Evolutionary conservation across 176 grass and related monocot genomes (phyloP).

Genomic region (Avena eriantha): DNA sequence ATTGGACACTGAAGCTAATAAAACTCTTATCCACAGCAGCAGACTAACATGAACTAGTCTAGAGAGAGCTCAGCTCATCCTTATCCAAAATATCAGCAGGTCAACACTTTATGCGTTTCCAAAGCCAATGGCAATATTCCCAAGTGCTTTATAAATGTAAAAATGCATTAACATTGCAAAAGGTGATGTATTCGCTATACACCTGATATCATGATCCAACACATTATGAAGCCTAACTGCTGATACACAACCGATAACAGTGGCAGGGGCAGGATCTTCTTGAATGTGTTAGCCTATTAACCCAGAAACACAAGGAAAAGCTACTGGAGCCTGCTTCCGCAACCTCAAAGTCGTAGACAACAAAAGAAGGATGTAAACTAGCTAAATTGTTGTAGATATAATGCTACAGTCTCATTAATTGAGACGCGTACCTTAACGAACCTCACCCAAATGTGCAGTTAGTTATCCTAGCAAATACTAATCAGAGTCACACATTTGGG

Average conservation of each 20-base stretch:
- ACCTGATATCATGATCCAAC: conserved; percentile 24
- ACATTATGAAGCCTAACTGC: background rate
- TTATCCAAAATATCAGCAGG: background rate
- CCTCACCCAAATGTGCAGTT: background rate
- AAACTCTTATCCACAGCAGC: conserved; percentile 2
- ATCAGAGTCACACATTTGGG: background rate
- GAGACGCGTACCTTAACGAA: background rate
- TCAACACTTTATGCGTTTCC: background rate
- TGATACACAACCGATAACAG: background rate
- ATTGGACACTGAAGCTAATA: background rate
- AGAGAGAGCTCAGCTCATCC: background rate
- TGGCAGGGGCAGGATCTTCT: background rate
- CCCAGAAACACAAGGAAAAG: background rate
- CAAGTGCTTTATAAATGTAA: background rate
- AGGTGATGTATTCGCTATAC: background rate
- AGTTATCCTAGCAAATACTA: background rate
- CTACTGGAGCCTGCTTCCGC: background rate
- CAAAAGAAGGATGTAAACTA: background rate
- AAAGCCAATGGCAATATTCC: background rate
- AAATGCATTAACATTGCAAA: conserved; percentile 6
- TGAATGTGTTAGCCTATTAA: background rate
- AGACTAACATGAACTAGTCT: background rate
- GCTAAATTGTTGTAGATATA: conserved; percentile 1
- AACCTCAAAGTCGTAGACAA: background rate
- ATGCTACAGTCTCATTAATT: background rate